Evolutionary conservation across 179 eudicot species (phyloP).

Genomic region (Vitellaria paradoxa): DNA sequence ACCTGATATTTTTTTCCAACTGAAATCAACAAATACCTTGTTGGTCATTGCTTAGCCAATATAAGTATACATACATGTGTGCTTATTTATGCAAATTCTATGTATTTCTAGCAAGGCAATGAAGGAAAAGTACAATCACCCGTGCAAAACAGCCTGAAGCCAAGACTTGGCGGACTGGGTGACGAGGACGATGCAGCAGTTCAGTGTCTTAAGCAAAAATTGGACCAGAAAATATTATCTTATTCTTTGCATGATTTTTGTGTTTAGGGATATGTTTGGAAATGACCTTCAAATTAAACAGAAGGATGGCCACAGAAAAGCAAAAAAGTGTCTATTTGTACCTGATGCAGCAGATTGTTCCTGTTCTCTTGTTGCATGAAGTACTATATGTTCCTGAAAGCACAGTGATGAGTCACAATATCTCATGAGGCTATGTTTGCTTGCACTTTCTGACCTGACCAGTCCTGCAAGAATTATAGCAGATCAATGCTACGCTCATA

Average conservation of each 20-base stretch:
- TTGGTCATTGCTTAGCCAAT: not conserved
- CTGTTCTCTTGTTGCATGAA: constrained; percentile 75
- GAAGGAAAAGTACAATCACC: not conserved
- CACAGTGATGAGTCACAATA: constrained; percentile 82
- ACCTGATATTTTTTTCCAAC: not conserved
- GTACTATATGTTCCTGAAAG: constrained; percentile 75
- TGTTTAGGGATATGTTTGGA: not conserved
- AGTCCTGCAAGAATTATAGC: constrained; percentile 47
- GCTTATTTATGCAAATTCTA: no score
- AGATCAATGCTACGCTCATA: not conserved
- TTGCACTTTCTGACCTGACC: constrained; percentile 77
- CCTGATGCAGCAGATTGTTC: constrained; percentile 58
- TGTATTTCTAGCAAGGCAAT: not conserved
- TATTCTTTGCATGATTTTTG: not conserved
- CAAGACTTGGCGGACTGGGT: not conserved
- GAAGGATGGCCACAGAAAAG: not conserved
- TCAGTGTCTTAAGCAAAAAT: not conserved
- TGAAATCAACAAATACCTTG: not conserved
- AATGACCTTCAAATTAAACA: not conserved
- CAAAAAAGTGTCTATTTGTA: constrained; percentile 20
- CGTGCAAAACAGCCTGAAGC: not conserved
- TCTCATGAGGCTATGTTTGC: constrained; percentile 84
- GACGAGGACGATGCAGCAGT: not conserved
- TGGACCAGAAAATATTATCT: not conserved
- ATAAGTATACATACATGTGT: not conserved